Evolutionary conservation across 208 protist species (phyloP).

Genomic region (Leptomonas pyrrhocoris): DNA sequence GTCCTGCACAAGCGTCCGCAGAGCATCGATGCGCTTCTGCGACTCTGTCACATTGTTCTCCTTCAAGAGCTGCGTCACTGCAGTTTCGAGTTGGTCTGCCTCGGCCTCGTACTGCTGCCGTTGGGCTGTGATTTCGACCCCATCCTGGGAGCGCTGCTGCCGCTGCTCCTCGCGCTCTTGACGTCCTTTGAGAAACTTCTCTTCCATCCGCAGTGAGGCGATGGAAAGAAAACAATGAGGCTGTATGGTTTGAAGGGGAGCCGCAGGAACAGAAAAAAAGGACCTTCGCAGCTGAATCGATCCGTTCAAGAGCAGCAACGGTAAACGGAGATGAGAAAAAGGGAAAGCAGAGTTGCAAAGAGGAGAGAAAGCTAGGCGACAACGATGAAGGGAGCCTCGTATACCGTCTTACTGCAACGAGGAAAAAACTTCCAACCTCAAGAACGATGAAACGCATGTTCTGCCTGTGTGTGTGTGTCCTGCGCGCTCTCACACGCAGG

Average conservation of each 20-base stretch:
- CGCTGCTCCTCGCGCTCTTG: conserved; percentile 74
- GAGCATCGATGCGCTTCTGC: conserved; percentile 45
- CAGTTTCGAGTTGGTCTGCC: conserved; percentile 37
- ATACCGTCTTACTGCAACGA: too few species aligned
- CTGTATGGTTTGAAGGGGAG: too few species aligned
- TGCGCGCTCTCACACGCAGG: too few species aligned
- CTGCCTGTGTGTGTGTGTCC: too few species aligned
- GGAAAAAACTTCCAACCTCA: too few species aligned
- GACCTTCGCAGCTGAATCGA: not conserved
- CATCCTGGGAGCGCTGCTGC: conserved; percentile 38
- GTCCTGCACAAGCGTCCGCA: conserved; percentile 66
- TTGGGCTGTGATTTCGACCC: conserved; percentile 38
- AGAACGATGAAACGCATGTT: too few species aligned
- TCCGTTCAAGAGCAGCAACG: too few species aligned
- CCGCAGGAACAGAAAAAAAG: conserved; percentile 3
- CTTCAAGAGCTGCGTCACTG: conserved; percentile 33
- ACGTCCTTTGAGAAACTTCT: conserved; percentile 72
- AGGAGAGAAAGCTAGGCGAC: too few species aligned
- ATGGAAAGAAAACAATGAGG: not conserved
- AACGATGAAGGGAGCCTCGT: too few species aligned
- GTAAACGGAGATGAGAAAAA: too few species aligned
- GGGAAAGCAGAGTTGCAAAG: too few species aligned
- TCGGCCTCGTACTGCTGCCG: conserved; percentile 73
- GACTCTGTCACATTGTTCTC: conserved; percentile 38
- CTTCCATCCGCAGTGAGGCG: conserved; percentile 33